phyloP scores from a whole-genome alignment of 129 eudicot species.

The carrot (Daucus carota) region DH1_v3.0 NC_030381.2:38236001-38236500 shows the following conservation, averaged over 20 bases:
- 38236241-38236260: constrained; percentile 7
- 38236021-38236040: constrained; percentile 45
- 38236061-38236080: constrained; percentile 10
- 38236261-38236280: constrained; percentile 6
- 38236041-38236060: constrained; percentile 8
- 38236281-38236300: constrained; percentile 2
- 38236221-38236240: constrained; percentile 7
- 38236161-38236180: constrained; percentile 11
- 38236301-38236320: constrained; percentile 5
- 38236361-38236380: background rate
- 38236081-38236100: constrained; percentile 10
- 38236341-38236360: constrained; percentile 3
- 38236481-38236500: constrained; percentile 8
- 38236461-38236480: background rate
- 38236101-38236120: background rate
- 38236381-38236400: constrained; percentile 3
- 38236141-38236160: constrained; percentile 11
- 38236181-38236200: constrained; percentile 6
- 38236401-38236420: constrained; percentile 2
- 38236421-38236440: constrained; percentile 2
- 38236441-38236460: constrained; percentile 7
- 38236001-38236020: constrained; percentile 84
- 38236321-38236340: constrained; percentile 9
- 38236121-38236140: constrained; percentile 10
- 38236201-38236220: constrained; percentile 8